A percentile compares a stretch with the other conserved stretches of the same genome.
phyloP scores from a whole-genome alignment of 305 asterid species.

The Fraxinus dipetala region DNA sequence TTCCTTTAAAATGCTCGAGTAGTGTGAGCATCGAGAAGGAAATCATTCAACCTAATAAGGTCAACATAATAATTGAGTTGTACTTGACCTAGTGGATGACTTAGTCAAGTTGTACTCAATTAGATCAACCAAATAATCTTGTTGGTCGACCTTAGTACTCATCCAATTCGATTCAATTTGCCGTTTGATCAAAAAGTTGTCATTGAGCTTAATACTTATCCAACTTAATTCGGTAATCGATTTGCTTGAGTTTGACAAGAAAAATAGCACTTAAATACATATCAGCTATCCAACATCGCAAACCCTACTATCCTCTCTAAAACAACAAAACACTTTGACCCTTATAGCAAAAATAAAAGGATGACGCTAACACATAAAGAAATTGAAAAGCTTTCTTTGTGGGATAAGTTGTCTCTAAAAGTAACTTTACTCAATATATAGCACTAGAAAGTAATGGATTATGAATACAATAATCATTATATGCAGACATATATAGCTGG shows the following conservation, averaged over 20 bases:
- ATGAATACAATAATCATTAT: slow-evolving; percentile 6
- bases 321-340: not conserved
- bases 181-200: not conserved
- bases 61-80: not conserved
- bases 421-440: slow-evolving; percentile 1
- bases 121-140: not conserved
- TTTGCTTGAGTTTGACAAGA: not conserved
- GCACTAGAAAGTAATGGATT: slow-evolving; percentile 20
- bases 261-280: not conserved
- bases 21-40: not conserved
- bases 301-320: too few species aligned
- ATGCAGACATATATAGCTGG: not conserved
- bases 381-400: not conserved
- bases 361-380: not conserved
- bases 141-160: not conserved
- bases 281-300: not conserved
- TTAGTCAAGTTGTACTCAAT: not conserved
- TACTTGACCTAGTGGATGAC: not conserved
- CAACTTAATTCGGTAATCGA: not conserved
- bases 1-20: not conserved
- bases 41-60: not conserved
- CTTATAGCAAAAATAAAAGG: not conserved
- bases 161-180: not conserved
- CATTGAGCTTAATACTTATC: not conserved
- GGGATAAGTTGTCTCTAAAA: not conserved